These are phyloP conservation scores for Chiua virens DNA, from an alignment of 768 basidiomycete genomes.

Conservation along the genomic window DNA sequence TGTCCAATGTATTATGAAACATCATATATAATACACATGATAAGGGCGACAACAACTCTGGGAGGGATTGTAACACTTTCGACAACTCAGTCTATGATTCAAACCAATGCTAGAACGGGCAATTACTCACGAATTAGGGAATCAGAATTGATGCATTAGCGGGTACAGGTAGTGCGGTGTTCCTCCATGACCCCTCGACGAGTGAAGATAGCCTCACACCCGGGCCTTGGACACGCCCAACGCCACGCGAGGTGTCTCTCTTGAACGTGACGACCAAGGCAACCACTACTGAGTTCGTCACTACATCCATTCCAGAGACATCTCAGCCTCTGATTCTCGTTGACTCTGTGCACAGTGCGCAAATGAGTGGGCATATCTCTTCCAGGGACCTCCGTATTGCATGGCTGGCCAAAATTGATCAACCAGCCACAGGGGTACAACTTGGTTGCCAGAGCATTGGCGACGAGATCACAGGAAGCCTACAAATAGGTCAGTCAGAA, in stretches of 20 bases:
- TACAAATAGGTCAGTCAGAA: too few species aligned
- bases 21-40: too few species aligned
- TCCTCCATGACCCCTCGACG: constrained; percentile 18
- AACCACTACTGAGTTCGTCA: constrained; percentile 12
- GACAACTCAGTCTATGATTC: constrained; percentile 1
- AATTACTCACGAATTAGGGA: constrained; percentile 6
- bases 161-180: constrained; percentile 13
- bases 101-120: not conserved
- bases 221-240: constrained; percentile 26
- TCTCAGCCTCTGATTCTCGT: not conserved
- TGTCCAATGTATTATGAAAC: too few species aligned
- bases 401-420: constrained; percentile 6
- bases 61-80: too few species aligned
- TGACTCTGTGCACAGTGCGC: constrained; percentile 8
- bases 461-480: constrained; percentile 11
- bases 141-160: not conserved
- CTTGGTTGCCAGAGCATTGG: not conserved
- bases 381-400: constrained; percentile 10
- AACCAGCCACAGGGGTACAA: constrained; percentile 12
- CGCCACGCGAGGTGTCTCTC: constrained; percentile 22
- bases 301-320: constrained; percentile 22
- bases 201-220: constrained; percentile 16
- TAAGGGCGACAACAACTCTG: too few species aligned
- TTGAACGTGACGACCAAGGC: constrained; percentile 22
- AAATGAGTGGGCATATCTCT: constrained; percentile 17